These are phyloP conservation scores for Nicotiana noctiflora DNA, from an alignment of 257 asterid species.

Conservation along the genomic window DNA sequence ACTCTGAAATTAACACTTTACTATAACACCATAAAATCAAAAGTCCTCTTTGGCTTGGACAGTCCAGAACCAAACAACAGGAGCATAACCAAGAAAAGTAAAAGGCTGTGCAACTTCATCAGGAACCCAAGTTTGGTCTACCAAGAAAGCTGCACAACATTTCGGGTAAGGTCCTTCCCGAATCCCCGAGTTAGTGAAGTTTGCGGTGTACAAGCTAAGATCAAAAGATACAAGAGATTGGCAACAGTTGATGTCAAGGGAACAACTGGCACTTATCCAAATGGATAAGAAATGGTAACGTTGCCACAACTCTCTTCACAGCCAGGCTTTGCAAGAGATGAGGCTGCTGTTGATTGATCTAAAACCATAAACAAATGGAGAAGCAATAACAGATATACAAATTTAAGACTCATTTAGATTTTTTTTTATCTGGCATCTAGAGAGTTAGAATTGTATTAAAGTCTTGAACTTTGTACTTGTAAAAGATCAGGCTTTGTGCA, in stretches of 20 bases:
- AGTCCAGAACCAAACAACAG: too few species aligned
- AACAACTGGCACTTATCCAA: constrained; percentile 17
- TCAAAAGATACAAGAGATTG: constrained; percentile 14
- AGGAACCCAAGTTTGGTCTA: constrained; percentile 15
- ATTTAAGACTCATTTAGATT: background rate
- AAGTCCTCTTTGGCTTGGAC: too few species aligned
- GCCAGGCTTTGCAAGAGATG: too few species aligned
- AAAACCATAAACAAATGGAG: too few species aligned
- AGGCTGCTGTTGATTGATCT: too few species aligned
- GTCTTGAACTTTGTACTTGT: too few species aligned
- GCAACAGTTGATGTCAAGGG: constrained; percentile 19
- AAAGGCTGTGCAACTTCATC: background rate
- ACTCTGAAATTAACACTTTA: too few species aligned
- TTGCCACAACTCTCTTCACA: too few species aligned
- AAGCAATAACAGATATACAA: background rate
- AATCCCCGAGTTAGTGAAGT: constrained; percentile 7
- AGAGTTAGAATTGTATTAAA: too few species aligned
- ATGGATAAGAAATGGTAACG: constrained; percentile 7
- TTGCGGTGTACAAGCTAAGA: constrained; percentile 2
- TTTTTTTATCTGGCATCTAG: too few species aligned
- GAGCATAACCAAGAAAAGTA: background rate
- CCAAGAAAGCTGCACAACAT: constrained; percentile 18
- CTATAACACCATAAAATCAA: too few species aligned
- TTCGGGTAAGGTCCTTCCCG: background rate
- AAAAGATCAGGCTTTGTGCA: background rate